These are phyloP conservation scores for Gossypium thurberi DNA, from an alignment of 345 rosid species.

Conservation along the genomic window DNA sequence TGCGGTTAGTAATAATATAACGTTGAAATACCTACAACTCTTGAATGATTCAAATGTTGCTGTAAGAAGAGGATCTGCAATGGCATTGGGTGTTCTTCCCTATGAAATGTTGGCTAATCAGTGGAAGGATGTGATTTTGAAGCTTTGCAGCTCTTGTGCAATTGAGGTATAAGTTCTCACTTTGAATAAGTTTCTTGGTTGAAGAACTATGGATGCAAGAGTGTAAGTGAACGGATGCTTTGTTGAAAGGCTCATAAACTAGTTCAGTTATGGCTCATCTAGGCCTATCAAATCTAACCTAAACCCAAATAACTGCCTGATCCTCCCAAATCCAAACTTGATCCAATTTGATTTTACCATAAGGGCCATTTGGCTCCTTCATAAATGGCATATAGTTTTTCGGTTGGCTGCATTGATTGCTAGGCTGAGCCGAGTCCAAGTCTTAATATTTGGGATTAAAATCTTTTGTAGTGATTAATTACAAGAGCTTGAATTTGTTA, in stretches of 20 bases:
- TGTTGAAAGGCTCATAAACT: background rate
- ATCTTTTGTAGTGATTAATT: too few relatives aligned
- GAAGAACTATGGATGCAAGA: background rate
- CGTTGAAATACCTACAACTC: slow-evolving; percentile 55
- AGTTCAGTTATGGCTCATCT: background rate
- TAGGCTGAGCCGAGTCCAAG: background rate
- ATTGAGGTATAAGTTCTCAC: slow-evolving; percentile 57
- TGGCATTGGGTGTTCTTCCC: slow-evolving; percentile 80
- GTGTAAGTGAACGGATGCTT: background rate
- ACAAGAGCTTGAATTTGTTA: too few relatives aligned
- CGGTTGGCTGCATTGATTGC: background rate
- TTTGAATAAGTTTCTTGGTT: background rate
- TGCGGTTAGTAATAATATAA: slow-evolving; percentile 29
- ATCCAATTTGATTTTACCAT: background rate
- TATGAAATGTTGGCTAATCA: slow-evolving; percentile 49
- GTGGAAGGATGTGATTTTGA: slow-evolving; percentile 62
- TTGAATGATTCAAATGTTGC: slow-evolving; percentile 78
- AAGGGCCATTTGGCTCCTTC: background rate
- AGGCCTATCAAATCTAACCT: background rate
- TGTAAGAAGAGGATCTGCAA: slow-evolving; percentile 85
- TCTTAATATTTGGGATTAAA: too few relatives aligned
- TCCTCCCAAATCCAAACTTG: background rate
- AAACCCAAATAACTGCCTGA: background rate
- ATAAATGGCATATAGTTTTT: background rate
- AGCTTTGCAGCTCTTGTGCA: slow-evolving; percentile 62